phyloP scores from a whole-genome alignment of 768 basidiomycete species.

The Royoungia palumana region DNA sequence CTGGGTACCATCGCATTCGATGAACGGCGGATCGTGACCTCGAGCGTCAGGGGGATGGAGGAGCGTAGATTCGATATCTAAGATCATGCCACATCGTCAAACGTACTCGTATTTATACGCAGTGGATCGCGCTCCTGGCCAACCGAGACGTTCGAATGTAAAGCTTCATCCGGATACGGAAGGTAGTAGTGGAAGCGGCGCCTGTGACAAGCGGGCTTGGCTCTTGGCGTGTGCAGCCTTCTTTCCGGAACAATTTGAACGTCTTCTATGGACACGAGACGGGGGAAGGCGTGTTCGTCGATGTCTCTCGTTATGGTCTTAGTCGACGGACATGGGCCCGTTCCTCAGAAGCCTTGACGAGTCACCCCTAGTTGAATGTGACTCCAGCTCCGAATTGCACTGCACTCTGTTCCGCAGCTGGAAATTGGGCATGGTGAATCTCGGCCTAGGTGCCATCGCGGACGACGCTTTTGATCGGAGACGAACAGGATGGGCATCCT shows the following conservation, averaged over 20 bases:
- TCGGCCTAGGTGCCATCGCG: background rate
- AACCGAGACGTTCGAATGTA: background rate
- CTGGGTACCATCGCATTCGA: slow-evolving; percentile 63
- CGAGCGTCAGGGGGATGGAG: slow-evolving; percentile 31
- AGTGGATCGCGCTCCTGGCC: background rate
- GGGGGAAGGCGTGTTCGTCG: background rate
- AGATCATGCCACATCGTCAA: background rate
- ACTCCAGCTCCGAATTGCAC: no score
- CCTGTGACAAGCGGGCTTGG: slow-evolving; percentile 3
- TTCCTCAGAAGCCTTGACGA: background rate
- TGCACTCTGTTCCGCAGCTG: no score
- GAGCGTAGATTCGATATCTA: slow-evolving; percentile 36
- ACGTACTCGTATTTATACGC: background rate
- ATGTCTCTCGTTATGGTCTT: background rate
- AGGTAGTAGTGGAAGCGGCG: slow-evolving; percentile 13
- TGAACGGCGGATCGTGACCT: slow-evolving; percentile 65
- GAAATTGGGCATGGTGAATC: background rate
- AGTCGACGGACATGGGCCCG: slow-evolving; percentile 1
- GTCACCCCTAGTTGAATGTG: background rate
- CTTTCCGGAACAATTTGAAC: background rate
- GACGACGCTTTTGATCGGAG: background rate
- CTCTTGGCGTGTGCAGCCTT: slow-evolving; percentile 11
- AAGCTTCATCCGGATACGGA: slow-evolving; percentile 2
- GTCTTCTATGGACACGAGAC: slow-evolving; percentile 2
- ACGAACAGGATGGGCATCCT: background rate